These are phyloP conservation scores for sorghum (Sorghum bicolor) DNA, from an alignment of 176 grass and related monocot genomes.

Conservation along the genomic window Sorghum_bicolor_NCBIv3 NC_012872.2:10547001-10547500, in stretches of 20 bases:
- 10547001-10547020: too few species aligned
- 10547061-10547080: too few species aligned
- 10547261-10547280: background rate
- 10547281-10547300: background rate
- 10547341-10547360: background rate
- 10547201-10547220: background rate
- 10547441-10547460: rapidly evolving
- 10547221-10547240: background rate
- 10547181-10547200: background rate
- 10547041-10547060: too few species aligned
- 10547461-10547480: background rate
- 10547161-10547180: background rate
- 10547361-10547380: background rate
- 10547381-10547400: background rate
- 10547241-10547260: background rate
- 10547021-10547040: too few species aligned
- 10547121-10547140: too few species aligned
- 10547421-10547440: too few species aligned
- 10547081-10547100: too few species aligned
- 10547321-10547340: too few species aligned
- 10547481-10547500: too few species aligned
- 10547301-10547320: background rate
- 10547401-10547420: background rate
- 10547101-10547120: too few species aligned
- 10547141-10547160: too few species aligned